Evolutionary conservation across 139 green algal species (phyloP), one percentile per base, ranked within the genome.

Genomic region (Mesotaenium endlicherianum): DNA sequence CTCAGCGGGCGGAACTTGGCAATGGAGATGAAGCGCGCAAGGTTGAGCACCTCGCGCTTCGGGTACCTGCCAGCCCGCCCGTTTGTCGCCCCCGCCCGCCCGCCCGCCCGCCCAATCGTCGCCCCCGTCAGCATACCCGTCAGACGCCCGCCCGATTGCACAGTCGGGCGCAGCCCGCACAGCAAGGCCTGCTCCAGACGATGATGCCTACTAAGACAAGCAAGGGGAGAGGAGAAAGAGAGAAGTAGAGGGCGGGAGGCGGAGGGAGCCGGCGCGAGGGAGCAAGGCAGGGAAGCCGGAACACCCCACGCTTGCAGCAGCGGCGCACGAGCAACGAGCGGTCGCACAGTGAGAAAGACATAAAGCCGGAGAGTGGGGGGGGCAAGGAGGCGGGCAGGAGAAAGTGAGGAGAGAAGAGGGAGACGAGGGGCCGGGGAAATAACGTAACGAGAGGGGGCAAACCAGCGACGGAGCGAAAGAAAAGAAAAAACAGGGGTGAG

Each of bases 1-100:
- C 82, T 92, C 43, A 99, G 91, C n/a, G 96, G 96, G 2, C 95
- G 91, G 38, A 95, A 93, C 90, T 98, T 98, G 53, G 93, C 92
- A 16, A 98, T 91, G 57, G 88, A 93, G 78, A 98, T 97, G 84
- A 98, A 98, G 40, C 96, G 88, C 1, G 94, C 96, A 64, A 99
- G 89, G 89, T 99, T 99, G 45, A 97, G 89, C 17, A 97, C 88
- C 59, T 97, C 94, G 0, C 94, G 90, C 79, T 97, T 93, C 53
- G 94, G 85, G 84, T 96, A 97, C 85, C 91, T 91, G 72, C 94
- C 93, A 78, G 26, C 50, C n/a, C n/a, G n/a, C n/a, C n/a, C n/a
- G n/a, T n/a, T n/a, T n/a, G n/a, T n/a, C n/a, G n/a, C n/a, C n/a
- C n/a, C n/a, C n/a, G n/a, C n/a, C n/a, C n/a, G n/a, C n/a, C n/a